phyloP scores from a whole-genome alignment of 129 eudicot species.

The Heracleum sosnowskyi region DNA sequence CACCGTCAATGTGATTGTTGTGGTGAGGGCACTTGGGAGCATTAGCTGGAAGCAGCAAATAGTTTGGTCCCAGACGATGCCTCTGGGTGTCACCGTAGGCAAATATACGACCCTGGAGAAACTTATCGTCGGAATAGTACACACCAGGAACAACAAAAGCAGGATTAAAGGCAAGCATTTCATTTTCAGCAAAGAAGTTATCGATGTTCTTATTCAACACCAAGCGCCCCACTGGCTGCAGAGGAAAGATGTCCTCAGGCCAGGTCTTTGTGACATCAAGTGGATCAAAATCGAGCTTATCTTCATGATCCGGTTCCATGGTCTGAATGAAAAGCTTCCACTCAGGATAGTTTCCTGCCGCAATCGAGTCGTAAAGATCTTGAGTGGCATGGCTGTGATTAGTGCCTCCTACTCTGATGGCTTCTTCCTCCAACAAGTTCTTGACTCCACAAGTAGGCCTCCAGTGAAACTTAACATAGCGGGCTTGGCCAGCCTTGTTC shows the following conservation, averaged over 20 bases:
- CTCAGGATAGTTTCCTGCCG: slow-evolving; percentile 77
- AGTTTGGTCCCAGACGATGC: slow-evolving; percentile 76
- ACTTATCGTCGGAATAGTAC: slow-evolving; percentile 68
- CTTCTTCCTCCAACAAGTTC: slow-evolving; percentile 54
- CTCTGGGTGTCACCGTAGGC: slow-evolving; percentile 74
- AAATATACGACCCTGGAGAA: slow-evolving; percentile 65
- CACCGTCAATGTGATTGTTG: slow-evolving; percentile 71
- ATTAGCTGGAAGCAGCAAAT: slow-evolving; percentile 75
- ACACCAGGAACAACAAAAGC: slow-evolving; percentile 65
- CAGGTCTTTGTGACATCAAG: slow-evolving; percentile 79
- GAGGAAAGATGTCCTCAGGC: slow-evolving; percentile 71
- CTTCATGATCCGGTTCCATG: slow-evolving; percentile 69
- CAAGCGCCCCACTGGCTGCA: slow-evolving; percentile 82
- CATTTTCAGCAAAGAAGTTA: slow-evolving; percentile 84
- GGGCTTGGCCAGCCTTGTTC: slow-evolving; percentile 62
- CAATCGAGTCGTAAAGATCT: slow-evolving; percentile 66
- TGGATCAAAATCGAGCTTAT: slow-evolving; percentile 64
- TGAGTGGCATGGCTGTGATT: slow-evolving; percentile 88
- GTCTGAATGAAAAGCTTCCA: slow-evolving; percentile 74
- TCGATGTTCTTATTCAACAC: slow-evolving; percentile 78
- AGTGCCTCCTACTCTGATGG: slow-evolving; percentile 56
- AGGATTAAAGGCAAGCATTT: slow-evolving; percentile 72
- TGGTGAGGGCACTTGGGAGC: slow-evolving; percentile 82
- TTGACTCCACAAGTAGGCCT: slow-evolving; percentile 75
- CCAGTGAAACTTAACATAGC: slow-evolving; percentile 79